Evolutionary conservation across 2,329 filamentous ascomycete genomes (phyloP).

Genomic region (Botryotinia globosa): DNA sequence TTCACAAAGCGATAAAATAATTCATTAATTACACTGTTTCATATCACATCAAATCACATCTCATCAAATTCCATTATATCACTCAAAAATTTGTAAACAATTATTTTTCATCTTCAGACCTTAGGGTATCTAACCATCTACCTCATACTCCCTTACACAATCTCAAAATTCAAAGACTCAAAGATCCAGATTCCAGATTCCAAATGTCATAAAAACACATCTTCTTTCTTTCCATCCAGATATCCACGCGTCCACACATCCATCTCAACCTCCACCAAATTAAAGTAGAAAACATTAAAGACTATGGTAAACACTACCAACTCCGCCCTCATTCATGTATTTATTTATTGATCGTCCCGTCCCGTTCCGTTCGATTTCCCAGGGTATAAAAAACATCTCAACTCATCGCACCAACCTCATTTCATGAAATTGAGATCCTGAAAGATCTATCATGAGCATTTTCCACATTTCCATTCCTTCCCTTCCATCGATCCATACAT

Average conservation of each 20-base stretch:
- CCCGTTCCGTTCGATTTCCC: not conserved
- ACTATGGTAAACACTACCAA: not conserved
- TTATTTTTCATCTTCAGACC: not conserved
- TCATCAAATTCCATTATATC: not conserved
- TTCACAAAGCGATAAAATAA: too few species aligned
- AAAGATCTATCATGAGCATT: not conserved
- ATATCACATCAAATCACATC: not conserved
- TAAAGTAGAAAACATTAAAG: not conserved
- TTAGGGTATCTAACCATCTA: not conserved
- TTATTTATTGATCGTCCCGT: not conserved
- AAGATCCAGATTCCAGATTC: not conserved
- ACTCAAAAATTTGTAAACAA: not conserved
- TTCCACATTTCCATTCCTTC: rapidly evolving
- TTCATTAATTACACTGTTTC: too few species aligned
- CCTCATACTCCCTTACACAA: not conserved
- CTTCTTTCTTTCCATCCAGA: not conserved
- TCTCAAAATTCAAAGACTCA: not conserved
- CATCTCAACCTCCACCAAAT: not conserved
- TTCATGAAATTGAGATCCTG: not conserved
- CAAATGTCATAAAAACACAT: not conserved
- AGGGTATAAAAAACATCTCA: slow-evolving; percentile 3
- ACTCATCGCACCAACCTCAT: not conserved
- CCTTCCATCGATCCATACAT: too few species aligned
- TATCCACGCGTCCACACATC: not conserved
- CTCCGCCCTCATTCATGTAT: not conserved